Percentiles rank a stretch among this genome's conserved stretches.
These are phyloP conservation scores for Prunus dulcis DNA, from an alignment of 306 rosid species.

Conservation along the genomic window DNA sequence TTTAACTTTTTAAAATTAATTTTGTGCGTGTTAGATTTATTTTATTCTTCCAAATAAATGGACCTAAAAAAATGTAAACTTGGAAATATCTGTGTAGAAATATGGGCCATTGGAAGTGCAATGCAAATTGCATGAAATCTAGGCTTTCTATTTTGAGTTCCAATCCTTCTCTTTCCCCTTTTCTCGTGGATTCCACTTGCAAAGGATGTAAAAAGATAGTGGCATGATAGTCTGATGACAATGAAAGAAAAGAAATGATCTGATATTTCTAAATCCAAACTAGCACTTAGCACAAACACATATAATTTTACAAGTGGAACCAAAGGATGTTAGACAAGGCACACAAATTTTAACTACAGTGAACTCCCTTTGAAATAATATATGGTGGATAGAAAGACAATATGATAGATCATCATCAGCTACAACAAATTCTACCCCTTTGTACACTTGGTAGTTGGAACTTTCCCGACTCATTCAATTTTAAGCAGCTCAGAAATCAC, in stretches of 20 bases:
- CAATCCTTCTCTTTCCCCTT: no score
- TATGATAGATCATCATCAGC: slow-evolving; percentile 9
- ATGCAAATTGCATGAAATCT: no score
- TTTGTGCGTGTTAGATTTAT: no score
- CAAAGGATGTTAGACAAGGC: slow-evolving; percentile 19
- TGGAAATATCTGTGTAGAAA: no score
- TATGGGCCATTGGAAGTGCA: no score
- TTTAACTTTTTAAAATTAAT: no score
- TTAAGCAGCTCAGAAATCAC: neutral
- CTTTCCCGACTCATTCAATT: slow-evolving; percentile 18
- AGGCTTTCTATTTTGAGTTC: no score
- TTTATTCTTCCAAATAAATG: no score
- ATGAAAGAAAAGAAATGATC: neutral
- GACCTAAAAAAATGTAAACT: no score
- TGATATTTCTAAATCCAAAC: neutral
- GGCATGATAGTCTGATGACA: neutral
- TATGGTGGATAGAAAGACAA: slow-evolving; percentile 21
- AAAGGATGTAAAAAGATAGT: neutral
- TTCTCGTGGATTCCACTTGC: no score
- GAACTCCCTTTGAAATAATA: slow-evolving; percentile 25
- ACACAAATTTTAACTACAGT: slow-evolving; percentile 21
- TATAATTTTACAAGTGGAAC: slow-evolving; percentile 18
- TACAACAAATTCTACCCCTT: slow-evolving; percentile 49
- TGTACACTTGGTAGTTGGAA: slow-evolving; percentile 44
- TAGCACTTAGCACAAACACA: neutral